Base-by-base conservation (phyloP, 345 rosid genomes). In the Stellera chamaejasme region DNA sequence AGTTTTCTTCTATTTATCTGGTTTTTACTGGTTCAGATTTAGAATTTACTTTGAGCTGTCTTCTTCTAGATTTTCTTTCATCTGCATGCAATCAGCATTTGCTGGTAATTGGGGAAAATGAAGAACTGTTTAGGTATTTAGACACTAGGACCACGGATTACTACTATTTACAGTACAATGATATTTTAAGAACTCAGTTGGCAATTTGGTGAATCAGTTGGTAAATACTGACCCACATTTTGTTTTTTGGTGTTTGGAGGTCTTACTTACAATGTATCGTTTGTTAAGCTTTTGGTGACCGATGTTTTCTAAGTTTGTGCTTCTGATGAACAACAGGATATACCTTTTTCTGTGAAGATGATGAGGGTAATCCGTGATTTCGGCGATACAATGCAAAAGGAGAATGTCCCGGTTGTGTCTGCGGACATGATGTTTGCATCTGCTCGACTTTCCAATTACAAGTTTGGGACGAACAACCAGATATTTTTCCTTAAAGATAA, bases 361-460 rank as follows among this genome's bases (percentile, higher is more conserved):
- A 93, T 95, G 50, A 80, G 87, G 74, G 68, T 82, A 43, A 69
- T 74, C 69, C 84, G 88, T 36, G 90, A 79, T 66, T 85, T 84
- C 62, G 79, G 82, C 60, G 72, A 71, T 52, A 72, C 88, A 12
- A 73, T 82, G 79, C 87, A 76, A 43, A 83, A 68, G 65, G 82
- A 84, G 58, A 91, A 78, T 11, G 73, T 79, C 48, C 75, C 82
- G 5, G 81, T 82, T 46, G 97, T 93, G 64, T 93, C 96, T 45
- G 78, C 80, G 7, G 99, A 93, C 72, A 96, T 87, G 56, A 62
- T 75, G 52, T 93, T 93, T 72, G 81, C 92, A 49, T 76, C 96
- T 1, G 82, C 88, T 71, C 81, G 88, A 63, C 90, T 93, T 75
- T 96, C 95, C 13, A 83, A 72, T 66, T 85, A 87, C 64, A 87